A percentile compares a stretch with the other conserved stretches of the same genome.
Evolutionary conservation across 192 early-diverging fungal genomes (phyloP).

Genomic region (Hyaloraphidium curvatum): DNA sequence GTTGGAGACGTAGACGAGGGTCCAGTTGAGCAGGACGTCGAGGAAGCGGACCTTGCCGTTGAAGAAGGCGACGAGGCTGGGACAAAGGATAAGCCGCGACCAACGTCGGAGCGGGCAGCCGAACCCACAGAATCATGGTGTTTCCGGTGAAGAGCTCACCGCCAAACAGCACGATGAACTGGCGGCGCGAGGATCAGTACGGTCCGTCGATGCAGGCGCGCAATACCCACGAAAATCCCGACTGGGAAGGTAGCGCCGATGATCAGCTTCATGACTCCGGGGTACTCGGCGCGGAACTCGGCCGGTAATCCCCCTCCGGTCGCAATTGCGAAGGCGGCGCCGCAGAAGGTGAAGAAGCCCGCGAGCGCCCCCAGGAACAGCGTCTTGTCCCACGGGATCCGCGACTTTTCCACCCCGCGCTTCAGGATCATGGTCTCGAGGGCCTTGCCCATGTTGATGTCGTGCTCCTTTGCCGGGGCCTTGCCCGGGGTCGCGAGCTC

Average conservation of each 20-base stretch:
- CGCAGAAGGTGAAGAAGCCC: neutral
- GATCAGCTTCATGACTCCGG: slow-evolving; percentile 10
- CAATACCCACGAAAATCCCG: neutral
- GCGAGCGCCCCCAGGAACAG: neutral
- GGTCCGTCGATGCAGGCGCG: neutral
- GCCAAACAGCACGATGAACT: slow-evolving; percentile 16
- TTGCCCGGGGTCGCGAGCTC: neutral
- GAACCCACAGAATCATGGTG: neutral
- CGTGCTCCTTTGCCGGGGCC: neutral
- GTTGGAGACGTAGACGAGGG: slow-evolving; percentile 12
- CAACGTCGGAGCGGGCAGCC: neutral
- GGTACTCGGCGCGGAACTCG: slow-evolving; percentile 6
- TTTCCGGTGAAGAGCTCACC: slow-evolving; percentile 16
- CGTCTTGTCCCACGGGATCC: slow-evolving; percentile 2
- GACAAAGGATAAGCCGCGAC: neutral
- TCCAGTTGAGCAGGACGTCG: slow-evolving; percentile 13
- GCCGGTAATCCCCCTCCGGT: slow-evolving; percentile 12
- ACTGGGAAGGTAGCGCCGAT: slow-evolving; percentile 12
- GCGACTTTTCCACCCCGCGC: neutral
- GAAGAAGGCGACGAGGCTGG: slow-evolving; percentile 7
- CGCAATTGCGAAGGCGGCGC: slow-evolving; percentile 6
- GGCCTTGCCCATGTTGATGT: neutral
- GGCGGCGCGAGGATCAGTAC: slow-evolving; percentile 12
- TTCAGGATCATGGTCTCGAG: neutral
- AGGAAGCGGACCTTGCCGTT: slow-evolving; percentile 7